A percentile compares a stretch with the other conserved stretches of the same genome.
Evolutionary conservation across 164 flowering plant species (phyloP).

Genomic region (Protea cynaroides): DNA sequence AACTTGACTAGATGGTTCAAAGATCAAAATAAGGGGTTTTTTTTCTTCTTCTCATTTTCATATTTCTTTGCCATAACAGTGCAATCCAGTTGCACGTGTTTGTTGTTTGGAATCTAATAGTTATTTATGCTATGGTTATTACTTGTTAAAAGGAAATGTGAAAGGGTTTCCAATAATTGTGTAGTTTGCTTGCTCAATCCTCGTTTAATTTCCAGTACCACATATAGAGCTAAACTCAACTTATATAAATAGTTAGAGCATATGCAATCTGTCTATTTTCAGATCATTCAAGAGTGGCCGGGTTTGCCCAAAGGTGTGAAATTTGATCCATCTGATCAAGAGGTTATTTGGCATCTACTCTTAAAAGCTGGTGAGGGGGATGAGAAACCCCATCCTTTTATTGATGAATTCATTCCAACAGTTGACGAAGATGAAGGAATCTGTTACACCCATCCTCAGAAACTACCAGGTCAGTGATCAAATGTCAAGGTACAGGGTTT

Average conservation of each 20-base stretch:
- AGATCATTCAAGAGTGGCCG: constrained; percentile 73
- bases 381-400: constrained; percentile 68
- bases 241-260: background rate
- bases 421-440: constrained; percentile 75
- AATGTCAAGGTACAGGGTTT: background rate
- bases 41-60: no score
- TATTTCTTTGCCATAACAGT: no score
- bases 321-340: constrained; percentile 91
- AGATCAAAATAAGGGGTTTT: no score
- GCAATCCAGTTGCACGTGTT: no score
- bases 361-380: constrained; percentile 51
- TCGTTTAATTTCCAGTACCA: no score
- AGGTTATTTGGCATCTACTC: constrained; percentile 78
- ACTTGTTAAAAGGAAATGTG: no score
- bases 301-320: constrained; percentile 92
- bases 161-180: no score
- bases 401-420: constrained; percentile 77
- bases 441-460: constrained; percentile 85
- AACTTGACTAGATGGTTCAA: no score
- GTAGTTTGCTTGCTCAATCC: no score
- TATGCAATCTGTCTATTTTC: constrained; percentile 8
- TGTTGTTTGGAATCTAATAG: no score
- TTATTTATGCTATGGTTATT: no score
- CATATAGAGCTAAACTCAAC: no score
- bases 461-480: constrained; percentile 52